Base-by-base conservation (phyloP, 2,329 filamentous ascomycete species). In the Cytospora mali region DNA sequence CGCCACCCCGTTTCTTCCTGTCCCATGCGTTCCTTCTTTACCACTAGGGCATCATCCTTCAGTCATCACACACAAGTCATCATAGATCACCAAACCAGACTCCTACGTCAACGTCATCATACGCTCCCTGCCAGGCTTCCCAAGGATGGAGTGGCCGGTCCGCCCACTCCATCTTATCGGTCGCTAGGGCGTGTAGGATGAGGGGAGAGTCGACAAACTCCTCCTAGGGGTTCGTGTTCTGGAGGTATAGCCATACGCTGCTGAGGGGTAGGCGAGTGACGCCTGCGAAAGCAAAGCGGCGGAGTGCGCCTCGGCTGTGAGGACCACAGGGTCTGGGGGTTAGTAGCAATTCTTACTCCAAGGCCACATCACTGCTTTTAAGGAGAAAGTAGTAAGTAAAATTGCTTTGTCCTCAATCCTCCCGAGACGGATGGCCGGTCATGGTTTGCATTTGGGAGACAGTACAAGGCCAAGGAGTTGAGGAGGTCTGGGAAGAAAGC, bases 241-340 rank as follows among this genome's bases (percentile, higher is more conserved):
- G 64, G 64, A 68, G 64, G 53, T 71, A 71, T 1, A 71, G 51
- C 66, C 68, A 68, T 42, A 68, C 60, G 55, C 68, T 71, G 11
- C 69, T 71, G 48, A 69, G 69, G 5, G 71, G 72, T 42, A 75
- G 63, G n/a, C 58, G 48, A 7, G 69, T 64, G 1, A 70, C 66
- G 4, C 71, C 71, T 28, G 73, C 71, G 62, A 75, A 75, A 13
- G 70, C 68, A 56, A 73, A 67, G 16, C 71, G 70, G 52, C 68
- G 71, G 51, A 75, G 62, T 4, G 68, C 66, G 42, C 67, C 68
- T 66, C 70, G 69, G 62, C 70, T 74, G 69, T 58, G 25, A 25
- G 10, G 10, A 35, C 4, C n/a, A 46, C 10, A 18, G 11, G 25
- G 23, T 31, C 33, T 11, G 28, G 33, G 21, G 52, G 48, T 51